phyloP scores from a whole-genome alignment of 208 protist genomes.

The Phytomonas francai region DNA sequence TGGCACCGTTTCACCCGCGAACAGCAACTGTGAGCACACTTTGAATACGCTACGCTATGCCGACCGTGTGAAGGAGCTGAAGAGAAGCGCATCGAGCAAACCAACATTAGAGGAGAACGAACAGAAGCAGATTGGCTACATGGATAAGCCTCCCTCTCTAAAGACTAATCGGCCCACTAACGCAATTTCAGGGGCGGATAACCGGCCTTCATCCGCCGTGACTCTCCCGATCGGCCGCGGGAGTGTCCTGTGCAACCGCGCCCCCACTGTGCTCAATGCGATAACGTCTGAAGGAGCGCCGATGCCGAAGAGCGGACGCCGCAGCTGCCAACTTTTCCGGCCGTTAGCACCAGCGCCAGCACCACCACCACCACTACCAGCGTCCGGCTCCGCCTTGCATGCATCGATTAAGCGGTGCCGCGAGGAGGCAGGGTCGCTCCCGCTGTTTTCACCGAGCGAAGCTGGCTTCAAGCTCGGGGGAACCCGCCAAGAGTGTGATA shows the following conservation, averaged over 20 bases:
- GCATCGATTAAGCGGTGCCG: background rate
- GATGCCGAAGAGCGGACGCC: background rate
- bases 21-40: constrained; percentile 74
- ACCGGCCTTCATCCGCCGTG: background rate
- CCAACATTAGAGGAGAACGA: constrained; percentile 7
- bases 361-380: background rate
- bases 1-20: constrained; percentile 79
- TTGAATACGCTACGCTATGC: constrained; percentile 80
- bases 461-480: constrained; percentile 9
- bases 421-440: constrained; percentile 11
- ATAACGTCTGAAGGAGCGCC: background rate
- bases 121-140: constrained; percentile 15
- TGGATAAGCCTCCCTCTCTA: constrained; percentile 11
- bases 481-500: constrained; percentile 6
- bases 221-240: background rate
- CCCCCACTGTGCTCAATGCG: background rate
- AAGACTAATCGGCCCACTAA: background rate
- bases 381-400: background rate
- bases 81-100: constrained; percentile 31
- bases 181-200: background rate
- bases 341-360: background rate
- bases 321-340: background rate
- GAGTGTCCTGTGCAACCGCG: background rate
- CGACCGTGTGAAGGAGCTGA: constrained; percentile 88
- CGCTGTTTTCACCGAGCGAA: constrained; percentile 17